phyloP scores from a whole-genome alignment of 164 flowering plant species.

The Brasenia schreberi region DNA sequence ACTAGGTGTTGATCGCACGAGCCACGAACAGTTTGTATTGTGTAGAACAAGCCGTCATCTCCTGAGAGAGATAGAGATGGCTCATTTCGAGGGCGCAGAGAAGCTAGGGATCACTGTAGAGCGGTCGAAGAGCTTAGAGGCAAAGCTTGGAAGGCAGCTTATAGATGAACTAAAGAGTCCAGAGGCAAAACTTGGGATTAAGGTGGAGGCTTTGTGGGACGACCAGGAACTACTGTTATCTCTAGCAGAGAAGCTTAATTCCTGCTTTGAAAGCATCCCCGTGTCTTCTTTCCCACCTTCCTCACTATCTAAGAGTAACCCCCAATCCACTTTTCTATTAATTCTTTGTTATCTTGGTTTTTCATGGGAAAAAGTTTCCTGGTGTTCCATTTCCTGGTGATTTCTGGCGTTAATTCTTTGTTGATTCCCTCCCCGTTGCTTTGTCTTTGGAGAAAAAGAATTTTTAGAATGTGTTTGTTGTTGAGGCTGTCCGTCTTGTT shows the following conservation, averaged over 20 bases:
- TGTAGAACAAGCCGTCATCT: no score
- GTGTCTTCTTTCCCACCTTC: conserved; percentile 82
- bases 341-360: conserved; percentile 2
- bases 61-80: no score
- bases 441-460: no score
- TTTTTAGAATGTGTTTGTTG: no score
- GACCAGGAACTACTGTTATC: conserved; percentile 60
- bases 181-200: conserved; percentile 74
- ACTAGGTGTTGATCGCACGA: no score
- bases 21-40: no score
- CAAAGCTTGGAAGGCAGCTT: conserved; percentile 32
- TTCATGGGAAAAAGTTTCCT: no score
- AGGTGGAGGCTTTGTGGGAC: conserved; percentile 88
- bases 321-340: not conserved
- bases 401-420: no score
- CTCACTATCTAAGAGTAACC: conserved; percentile 4
- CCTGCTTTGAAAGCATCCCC: conserved; percentile 84
- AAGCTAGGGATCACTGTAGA: conserved; percentile 3
- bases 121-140: conserved; percentile 27
- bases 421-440: no score
- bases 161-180: conserved; percentile 35
- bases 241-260: conserved; percentile 92
- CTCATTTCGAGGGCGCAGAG: no score
- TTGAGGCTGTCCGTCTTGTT: no score
- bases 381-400: no score